Evolutionary conservation across 2,329 filamentous ascomycete genomes (phyloP).

Genomic region (Dactylonectria macrodidyma): DNA sequence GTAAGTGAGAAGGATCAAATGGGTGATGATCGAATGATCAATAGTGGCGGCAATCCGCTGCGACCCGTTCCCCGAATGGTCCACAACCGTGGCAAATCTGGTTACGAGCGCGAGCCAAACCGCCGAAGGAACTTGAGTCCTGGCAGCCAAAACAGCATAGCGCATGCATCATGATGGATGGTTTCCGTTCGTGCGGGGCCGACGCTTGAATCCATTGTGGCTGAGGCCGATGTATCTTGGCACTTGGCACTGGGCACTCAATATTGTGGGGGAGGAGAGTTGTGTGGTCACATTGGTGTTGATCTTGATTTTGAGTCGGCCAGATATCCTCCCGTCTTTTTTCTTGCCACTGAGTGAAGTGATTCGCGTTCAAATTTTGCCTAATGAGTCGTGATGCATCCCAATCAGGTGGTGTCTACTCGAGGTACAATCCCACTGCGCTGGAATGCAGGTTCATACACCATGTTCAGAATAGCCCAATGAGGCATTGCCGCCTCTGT

Average conservation of each 20-base stretch:
- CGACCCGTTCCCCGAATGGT: too few relatives aligned
- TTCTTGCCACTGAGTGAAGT: neutral
- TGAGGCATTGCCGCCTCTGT: neutral
- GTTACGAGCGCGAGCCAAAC: neutral
- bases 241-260: neutral
- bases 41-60: too few relatives aligned
- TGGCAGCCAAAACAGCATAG: too few relatives aligned
- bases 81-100: neutral
- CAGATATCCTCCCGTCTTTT: neutral
- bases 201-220: neutral
- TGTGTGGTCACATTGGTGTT: neutral
- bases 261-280: neutral
- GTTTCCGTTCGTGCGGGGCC: neutral
- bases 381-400: neutral
- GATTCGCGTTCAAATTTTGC: neutral
- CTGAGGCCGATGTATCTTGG: neutral
- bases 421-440: neutral
- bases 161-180: neutral
- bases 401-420: neutral
- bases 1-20: neutral
- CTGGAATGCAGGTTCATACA: neutral
- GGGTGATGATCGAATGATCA: too few relatives aligned
- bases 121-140: neutral
- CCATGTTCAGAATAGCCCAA: neutral
- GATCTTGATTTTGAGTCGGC: neutral